Evolutionary conservation across 306 rosid species (phyloP).

Genomic region (Ammopiptanthus mongolicus): DNA sequence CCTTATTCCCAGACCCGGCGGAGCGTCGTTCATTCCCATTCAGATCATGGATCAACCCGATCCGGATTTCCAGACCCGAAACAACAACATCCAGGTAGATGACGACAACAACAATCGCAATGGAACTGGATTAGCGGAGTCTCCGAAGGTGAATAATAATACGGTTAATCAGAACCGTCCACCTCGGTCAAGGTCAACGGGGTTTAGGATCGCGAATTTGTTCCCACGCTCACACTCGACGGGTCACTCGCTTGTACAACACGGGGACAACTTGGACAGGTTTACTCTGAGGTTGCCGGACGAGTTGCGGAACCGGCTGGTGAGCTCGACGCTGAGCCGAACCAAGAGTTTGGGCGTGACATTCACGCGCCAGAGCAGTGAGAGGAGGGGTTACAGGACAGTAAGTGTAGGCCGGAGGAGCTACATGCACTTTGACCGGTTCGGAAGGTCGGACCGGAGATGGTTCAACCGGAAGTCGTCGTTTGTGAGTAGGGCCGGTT

Average conservation of each 20-base stretch:
- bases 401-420: slow-evolving; percentile 33
- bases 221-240: slow-evolving; percentile 58
- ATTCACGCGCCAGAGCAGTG: slow-evolving; percentile 49
- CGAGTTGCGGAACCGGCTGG: slow-evolving; percentile 53
- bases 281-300: slow-evolving; percentile 73
- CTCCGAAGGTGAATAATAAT: slow-evolving; percentile 11
- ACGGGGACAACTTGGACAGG: slow-evolving; percentile 47
- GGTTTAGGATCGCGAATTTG: slow-evolving; percentile 32
- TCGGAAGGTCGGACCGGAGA: slow-evolving; percentile 28
- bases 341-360: slow-evolving; percentile 38
- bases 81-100: background rate
- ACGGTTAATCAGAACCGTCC: slow-evolving; percentile 25
- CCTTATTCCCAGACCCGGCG: slow-evolving; percentile 47
- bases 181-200: slow-evolving; percentile 39
- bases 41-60: slow-evolving; percentile 12
- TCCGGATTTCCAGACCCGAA: background rate
- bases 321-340: slow-evolving; percentile 41
- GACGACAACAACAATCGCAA: background rate
- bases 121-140: background rate
- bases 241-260: slow-evolving; percentile 49
- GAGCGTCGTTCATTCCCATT: background rate
- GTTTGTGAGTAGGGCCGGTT: slow-evolving; percentile 29
- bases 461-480: slow-evolving; percentile 36
- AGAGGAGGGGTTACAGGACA: slow-evolving; percentile 48
- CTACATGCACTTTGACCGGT: background rate